Base-by-base conservation (phyloP, 805 yeast species). In the Hemisphaericaspora nanyangensis region DNA sequence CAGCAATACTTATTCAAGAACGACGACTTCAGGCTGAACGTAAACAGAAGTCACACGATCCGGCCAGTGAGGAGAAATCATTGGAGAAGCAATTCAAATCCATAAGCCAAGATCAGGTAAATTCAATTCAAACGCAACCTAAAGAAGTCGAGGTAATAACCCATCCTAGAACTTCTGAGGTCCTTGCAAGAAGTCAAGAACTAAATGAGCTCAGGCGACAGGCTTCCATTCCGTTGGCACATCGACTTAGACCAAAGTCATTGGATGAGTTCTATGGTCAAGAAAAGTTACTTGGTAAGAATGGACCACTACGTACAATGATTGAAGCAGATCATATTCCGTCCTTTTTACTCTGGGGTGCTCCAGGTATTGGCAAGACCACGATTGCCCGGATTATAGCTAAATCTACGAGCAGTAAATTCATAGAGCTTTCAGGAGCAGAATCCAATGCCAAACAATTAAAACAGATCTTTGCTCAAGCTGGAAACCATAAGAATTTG, bases 341-440 rank as follows among this genome's bases (percentile, higher is more conserved):
- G 0, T 67, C 73, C 0, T 66, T 68, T 36, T 51, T 68, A 3
- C 51, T 68, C 8, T 68, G 73, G 73, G 74, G 74, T 2, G 57
- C 54, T 2, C 74, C 74, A 0, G 74, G 74, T 0, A 69, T 66
- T 7, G 74, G 74, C 0, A 68, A 68, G 41, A 68, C 74, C 1
- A 56, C 72, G 0, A 47, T 68, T 33, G 72, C 72, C 1, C 48
- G 74, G 17, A 65, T 68, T 6, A 54, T 68, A 6, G 67, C 71
- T 6, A 44, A 51, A 20, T 47, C 57, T 3, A 51, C 68, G 3
- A 51, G 54, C 31, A 50, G 52, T 40, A 56, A 54, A 34, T 68
- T 66, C 40, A 51, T 65, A 2, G 74, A 68, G 44, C 54, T 68
- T 19, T 63, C 69, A 1, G 74, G 71, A 1, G 60, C 69, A 5